These are phyloP conservation scores for Metschnikowia matae DNA, from an alignment of 805 yeast genomes.

Conservation along the genomic window DNA sequence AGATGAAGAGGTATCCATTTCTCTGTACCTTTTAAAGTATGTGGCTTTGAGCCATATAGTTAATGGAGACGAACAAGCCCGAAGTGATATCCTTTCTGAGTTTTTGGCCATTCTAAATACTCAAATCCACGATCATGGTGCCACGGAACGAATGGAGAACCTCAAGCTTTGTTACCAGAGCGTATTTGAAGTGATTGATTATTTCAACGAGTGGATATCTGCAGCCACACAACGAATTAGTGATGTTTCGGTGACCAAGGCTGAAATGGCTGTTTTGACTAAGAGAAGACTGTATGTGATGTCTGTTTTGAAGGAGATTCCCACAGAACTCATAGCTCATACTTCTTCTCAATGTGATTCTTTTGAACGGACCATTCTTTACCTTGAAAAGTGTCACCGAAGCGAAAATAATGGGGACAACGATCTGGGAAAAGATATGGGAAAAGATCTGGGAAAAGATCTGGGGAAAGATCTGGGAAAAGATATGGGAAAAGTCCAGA, in stretches of 20 bases:
- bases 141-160: slow-evolving; percentile 49
- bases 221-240: slow-evolving; percentile 32
- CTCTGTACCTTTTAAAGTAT: slow-evolving; percentile 74
- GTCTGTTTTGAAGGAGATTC: slow-evolving; percentile 49
- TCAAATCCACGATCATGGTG: slow-evolving; percentile 44
- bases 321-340: slow-evolving; percentile 67
- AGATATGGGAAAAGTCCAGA: no score
- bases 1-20: slow-evolving; percentile 65
- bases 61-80: slow-evolving; percentile 35
- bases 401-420: slow-evolving; percentile 22
- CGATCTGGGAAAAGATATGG: no score
- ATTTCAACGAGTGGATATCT: slow-evolving; percentile 73
- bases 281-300: slow-evolving; percentile 35
- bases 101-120: slow-evolving; percentile 49
- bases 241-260: slow-evolving; percentile 18
- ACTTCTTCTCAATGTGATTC: slow-evolving; percentile 81
- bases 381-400: slow-evolving; percentile 73
- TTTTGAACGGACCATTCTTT: slow-evolving; percentile 81
- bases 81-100: slow-evolving; percentile 52
- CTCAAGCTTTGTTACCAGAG: slow-evolving; percentile 65
- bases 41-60: slow-evolving; percentile 62
- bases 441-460: no score
- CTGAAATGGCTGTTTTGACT: slow-evolving; percentile 20
- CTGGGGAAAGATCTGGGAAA: no score
- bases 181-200: slow-evolving; percentile 76